phyloP scores from a whole-genome alignment of 163 green algal genomes.

The Coccomyxa subellipsoidea region DNA sequence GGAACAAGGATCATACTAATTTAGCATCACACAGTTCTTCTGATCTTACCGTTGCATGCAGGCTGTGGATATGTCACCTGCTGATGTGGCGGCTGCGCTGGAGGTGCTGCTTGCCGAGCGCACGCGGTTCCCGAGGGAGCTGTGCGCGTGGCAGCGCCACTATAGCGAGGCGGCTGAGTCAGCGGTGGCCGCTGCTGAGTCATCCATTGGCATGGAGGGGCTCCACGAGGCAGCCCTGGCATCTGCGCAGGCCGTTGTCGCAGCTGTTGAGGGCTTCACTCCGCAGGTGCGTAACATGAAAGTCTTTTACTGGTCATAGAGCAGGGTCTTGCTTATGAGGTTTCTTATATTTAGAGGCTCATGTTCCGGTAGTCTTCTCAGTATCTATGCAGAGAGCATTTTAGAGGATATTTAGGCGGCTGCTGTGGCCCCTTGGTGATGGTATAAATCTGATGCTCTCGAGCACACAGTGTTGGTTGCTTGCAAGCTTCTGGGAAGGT shows the following conservation, averaged over 20 bases:
- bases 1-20: too few relatives aligned
- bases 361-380: too few relatives aligned
- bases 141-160: not conserved
- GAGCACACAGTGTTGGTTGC: not conserved
- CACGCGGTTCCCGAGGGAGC: not conserved
- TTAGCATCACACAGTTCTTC: too few relatives aligned
- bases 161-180: not conserved
- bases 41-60: too few relatives aligned
- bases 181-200: not conserved
- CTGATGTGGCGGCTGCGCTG: not conserved
- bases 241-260: not conserved
- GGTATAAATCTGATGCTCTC: not conserved
- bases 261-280: not conserved
- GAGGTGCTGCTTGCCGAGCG: not conserved
- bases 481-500: too few relatives aligned
- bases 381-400: too few relatives aligned
- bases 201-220: not conserved
- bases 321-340: too few relatives aligned
- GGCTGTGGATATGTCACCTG: not conserved
- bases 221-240: not conserved
- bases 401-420: too few relatives aligned
- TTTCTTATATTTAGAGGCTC: too few relatives aligned
- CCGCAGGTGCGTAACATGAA: not conserved
- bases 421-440: not conserved
- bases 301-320: not conserved